Conservation (phyloP, 371 early-diverging fungal genomes). For the Mucor racemosus region DNA sequence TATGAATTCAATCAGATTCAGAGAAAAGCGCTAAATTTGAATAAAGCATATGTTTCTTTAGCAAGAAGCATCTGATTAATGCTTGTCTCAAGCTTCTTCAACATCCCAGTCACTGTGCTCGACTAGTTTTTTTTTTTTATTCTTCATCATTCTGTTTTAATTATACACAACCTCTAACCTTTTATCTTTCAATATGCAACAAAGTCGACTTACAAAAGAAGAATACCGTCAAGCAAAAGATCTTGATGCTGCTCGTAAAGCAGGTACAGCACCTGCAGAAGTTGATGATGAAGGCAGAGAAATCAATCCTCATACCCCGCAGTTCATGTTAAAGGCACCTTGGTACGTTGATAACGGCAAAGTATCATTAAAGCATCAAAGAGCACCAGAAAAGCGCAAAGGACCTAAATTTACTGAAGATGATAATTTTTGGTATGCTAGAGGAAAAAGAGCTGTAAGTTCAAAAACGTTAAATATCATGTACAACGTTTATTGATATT, state of each 20-base stretch:
- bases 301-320: constrained; percentile 99
- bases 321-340: constrained; percentile 95
- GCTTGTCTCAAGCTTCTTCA: no score
- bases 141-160: neutral
- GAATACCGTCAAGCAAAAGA: constrained; percentile 88
- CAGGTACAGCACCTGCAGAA: constrained; percentile 91
- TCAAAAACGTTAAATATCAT: no score
- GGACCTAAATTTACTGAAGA: constrained; percentile 45
- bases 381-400: constrained; percentile 51
- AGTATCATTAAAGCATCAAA: constrained; percentile 91
- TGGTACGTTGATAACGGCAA: constrained; percentile 94
- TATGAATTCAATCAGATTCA: no score
- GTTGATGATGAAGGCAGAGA: constrained; percentile 90
- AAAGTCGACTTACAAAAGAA: constrained; percentile 75
- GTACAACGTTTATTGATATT: neutral
- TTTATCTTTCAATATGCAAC: constrained; percentile 20
- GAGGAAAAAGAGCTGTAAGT: constrained; percentile 76
- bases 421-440: constrained; percentile 80
- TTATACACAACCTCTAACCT: no score
- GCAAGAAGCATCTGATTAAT: no score
- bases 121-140: no score
- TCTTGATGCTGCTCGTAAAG: constrained; percentile 88
- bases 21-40: no score
- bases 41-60: no score
- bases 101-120: no score